A percentile compares a stretch with the other conserved stretches of the same genome.
These are phyloP conservation scores for Taxillus chinensis DNA, from an alignment of 164 flowering plant genomes.

Conservation along the genomic window DNA sequence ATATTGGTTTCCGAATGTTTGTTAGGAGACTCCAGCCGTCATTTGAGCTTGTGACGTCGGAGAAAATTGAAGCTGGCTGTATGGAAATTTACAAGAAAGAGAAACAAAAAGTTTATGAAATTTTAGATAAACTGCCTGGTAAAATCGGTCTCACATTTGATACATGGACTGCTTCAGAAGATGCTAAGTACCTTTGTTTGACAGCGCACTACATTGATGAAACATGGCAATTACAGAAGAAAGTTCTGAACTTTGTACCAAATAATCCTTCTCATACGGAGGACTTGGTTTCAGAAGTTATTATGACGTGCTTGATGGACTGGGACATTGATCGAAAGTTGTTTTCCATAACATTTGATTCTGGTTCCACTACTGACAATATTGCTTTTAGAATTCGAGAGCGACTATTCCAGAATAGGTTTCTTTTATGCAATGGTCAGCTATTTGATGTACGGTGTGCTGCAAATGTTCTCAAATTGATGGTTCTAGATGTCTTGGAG, in stretches of 20 bases:
- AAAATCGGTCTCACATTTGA: conserved; percentile 9
- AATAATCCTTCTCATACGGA: background rate
- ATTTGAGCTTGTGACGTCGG: background rate
- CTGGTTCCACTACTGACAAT: conserved; percentile 18
- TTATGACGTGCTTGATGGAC: conserved; percentile 16
- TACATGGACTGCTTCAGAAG: conserved; percentile 5
- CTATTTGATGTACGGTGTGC: conserved; percentile 33
- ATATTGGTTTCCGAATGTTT: background rate
- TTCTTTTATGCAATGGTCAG: conserved; percentile 28
- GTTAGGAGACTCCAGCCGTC: background rate
- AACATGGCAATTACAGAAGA: conserved; percentile 7
- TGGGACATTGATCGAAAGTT: conserved; percentile 44
- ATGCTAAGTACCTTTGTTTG: conserved; percentile 6
- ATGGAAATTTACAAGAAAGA: conserved; percentile 5
- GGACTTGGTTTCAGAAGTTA: background rate
- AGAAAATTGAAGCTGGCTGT: conserved; percentile 3
- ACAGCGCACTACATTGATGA: conserved; percentile 12
- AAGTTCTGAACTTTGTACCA: background rate
- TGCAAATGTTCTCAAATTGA: conserved; percentile 21
- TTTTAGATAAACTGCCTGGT: conserved; percentile 2
- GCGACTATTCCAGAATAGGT: conserved; percentile 26
- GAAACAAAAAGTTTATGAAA: conserved; percentile 6
- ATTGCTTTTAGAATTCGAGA: conserved; percentile 26
- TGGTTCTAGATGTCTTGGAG: conserved; percentile 32
- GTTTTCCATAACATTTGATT: conserved; percentile 35